Conservation (phyloP, 345 rosid genomes). For the Cardiospermum halicacabum region DNA sequence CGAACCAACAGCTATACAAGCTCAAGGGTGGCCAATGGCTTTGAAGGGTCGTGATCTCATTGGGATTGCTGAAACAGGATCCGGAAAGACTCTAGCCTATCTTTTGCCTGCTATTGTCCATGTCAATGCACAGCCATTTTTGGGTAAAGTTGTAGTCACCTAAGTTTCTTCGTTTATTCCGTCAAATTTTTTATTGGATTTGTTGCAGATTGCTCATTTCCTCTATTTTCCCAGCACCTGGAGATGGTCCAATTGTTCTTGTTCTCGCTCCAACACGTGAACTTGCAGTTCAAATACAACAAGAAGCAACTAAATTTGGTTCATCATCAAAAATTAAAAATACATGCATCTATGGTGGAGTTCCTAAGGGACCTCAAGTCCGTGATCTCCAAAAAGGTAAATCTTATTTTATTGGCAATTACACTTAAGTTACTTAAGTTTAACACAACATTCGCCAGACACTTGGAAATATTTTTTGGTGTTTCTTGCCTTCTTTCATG, state of each 20-base stretch:
- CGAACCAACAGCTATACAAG: constrained; percentile 95
- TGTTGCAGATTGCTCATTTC: constrained; percentile 3
- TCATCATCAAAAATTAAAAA: constrained; percentile 89
- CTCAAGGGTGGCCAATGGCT: constrained; percentile 99
- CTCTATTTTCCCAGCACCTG: constrained; percentile 56
- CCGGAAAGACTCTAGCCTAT: constrained; percentile 95
- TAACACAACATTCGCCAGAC: constrained; percentile 12
- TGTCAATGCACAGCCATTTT: constrained; percentile 94
- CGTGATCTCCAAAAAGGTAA: constrained; percentile 99
- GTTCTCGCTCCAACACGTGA: constrained; percentile 99
- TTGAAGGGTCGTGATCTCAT: constrained; percentile 93
- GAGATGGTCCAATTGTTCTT: constrained; percentile 97
- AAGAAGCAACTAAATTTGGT: constrained; percentile 94
- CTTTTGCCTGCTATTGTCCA: constrained; percentile 95
- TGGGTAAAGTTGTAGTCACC: constrained; percentile 41
- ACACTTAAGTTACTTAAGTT: constrained; percentile 25
- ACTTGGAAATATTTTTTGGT: constrained; percentile 3
- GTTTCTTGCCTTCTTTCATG: constrained; percentile 5
- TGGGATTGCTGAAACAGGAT: constrained; percentile 98
- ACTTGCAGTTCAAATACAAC: constrained; percentile 99
- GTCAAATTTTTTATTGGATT: constrained; percentile 7
- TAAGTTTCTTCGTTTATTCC: neutral
- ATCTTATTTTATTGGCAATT: constrained; percentile 32
- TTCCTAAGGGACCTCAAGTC: constrained; percentile 99
- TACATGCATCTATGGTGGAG: constrained; percentile 98